A percentile compares a stretch with the other conserved stretches of the same genome.
Conservation (phyloP, 306 rosid genomes). For the Prunus kanzakura region DNA sequence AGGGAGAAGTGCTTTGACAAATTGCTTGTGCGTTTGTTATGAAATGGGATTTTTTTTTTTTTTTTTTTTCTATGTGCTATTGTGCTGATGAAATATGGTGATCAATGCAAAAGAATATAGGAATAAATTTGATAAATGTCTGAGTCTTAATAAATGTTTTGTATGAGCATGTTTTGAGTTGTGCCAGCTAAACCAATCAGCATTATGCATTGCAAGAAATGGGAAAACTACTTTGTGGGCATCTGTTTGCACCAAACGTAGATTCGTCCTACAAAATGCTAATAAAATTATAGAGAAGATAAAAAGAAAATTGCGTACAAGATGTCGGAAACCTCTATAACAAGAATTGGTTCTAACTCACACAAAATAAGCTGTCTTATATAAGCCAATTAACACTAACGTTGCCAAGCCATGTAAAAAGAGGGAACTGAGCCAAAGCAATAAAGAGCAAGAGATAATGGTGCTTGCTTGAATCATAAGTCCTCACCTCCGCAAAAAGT, state of each 20-base stretch:
- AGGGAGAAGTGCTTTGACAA: too few species aligned
- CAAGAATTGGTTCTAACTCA: neutral
- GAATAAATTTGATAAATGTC: too few species aligned
- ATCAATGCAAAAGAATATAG: neutral
- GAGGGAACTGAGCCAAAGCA: constrained; percentile 88
- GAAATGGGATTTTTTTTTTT: too few species aligned
- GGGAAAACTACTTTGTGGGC: too few species aligned
- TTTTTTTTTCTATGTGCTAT: neutral
- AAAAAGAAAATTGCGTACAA: neutral
- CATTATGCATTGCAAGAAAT: too few species aligned
- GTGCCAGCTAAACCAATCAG: too few species aligned
- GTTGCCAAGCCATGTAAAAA: constrained; percentile 93
- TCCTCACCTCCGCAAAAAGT: constrained; percentile 86
- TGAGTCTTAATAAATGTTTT: too few species aligned
- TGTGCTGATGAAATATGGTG: neutral
- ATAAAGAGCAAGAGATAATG: constrained; percentile 92
- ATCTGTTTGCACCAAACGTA: too few species aligned
- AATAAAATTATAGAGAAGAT: neutral
- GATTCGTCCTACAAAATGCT: too few species aligned
- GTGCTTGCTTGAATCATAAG: constrained; percentile 81
- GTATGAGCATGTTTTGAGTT: too few species aligned
- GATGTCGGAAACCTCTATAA: neutral
- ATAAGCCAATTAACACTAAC: constrained; percentile 85
- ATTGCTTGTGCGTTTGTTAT: neutral
- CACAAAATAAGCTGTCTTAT: constrained; percentile 19